Evolutionary conservation across 2,329 filamentous ascomycete species (phyloP).

Genomic region (Pseudocercospora fijiensis): DNA sequence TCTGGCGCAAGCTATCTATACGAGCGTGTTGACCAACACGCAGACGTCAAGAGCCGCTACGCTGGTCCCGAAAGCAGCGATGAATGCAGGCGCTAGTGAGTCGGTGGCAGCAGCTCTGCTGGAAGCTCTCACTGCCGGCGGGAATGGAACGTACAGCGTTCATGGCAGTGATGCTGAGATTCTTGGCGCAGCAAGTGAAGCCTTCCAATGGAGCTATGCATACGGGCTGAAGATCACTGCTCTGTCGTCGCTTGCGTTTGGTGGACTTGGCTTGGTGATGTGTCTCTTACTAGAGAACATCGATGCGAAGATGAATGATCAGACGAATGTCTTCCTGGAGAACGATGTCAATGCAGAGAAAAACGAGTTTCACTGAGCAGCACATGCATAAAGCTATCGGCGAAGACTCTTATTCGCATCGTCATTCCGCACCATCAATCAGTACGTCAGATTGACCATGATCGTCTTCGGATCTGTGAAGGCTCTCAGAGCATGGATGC

Average conservation of each 20-base stretch:
- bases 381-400: background rate
- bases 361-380: slow-evolving; percentile 17
- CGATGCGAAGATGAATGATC: slow-evolving; percentile 20
- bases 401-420: background rate
- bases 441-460: slow-evolving; percentile 20
- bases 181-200: slow-evolving; percentile 12
- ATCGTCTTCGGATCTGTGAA: slow-evolving; percentile 51
- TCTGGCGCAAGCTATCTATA: slow-evolving; percentile 21
- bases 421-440: background rate
- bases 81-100: slow-evolving; percentile 10
- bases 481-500: slow-evolving; percentile 44
- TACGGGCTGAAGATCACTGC: slow-evolving; percentile 21
- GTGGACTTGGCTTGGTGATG: slow-evolving; percentile 15
- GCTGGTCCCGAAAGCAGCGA: slow-evolving; percentile 13
- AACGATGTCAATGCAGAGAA: slow-evolving; percentile 20
- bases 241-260: slow-evolving; percentile 17
- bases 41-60: slow-evolving; percentile 13
- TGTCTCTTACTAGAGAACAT: slow-evolving; percentile 20
- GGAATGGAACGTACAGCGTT: slow-evolving; percentile 7
- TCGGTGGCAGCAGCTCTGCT: slow-evolving; percentile 10
- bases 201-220: slow-evolving; percentile 19
- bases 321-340: slow-evolving; percentile 21
- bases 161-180: slow-evolving; percentile 14
- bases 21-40: slow-evolving; percentile 17
- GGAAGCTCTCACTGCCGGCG: slow-evolving; percentile 12